Conservation (phyloP, 805 yeast genomes). For the Clavispora fructus region DNA sequence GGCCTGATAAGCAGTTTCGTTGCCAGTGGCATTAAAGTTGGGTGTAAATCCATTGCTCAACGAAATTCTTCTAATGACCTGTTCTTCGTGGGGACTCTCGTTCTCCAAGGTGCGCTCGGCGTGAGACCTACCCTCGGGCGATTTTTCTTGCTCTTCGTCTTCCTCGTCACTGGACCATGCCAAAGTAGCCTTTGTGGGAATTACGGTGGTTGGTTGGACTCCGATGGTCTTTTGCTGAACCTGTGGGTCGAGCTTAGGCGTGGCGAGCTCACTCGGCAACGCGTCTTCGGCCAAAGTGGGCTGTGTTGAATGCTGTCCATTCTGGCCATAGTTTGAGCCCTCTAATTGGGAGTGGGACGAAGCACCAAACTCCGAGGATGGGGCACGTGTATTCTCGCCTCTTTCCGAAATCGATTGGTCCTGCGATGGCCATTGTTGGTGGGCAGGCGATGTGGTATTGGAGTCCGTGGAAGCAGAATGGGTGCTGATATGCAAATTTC, state of each 20-base stretch:
- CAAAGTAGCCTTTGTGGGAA: constrained; percentile 80
- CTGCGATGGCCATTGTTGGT: background rate
- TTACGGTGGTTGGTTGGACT: constrained; percentile 60
- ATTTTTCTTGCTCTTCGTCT: constrained; percentile 22
- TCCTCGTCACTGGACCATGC: constrained; percentile 88
- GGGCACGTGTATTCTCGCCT: background rate
- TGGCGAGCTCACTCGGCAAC: constrained; percentile 8
- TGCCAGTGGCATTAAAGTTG: background rate
- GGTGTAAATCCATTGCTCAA: constrained; percentile 2
- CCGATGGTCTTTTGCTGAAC: constrained; percentile 29
- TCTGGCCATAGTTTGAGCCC: background rate
- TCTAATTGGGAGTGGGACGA: background rate
- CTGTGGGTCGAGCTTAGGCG: constrained; percentile 9
- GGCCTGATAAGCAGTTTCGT: background rate
- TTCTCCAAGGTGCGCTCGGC: background rate
- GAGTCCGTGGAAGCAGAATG: background rate
- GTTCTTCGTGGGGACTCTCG: background rate
- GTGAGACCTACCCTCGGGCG: background rate
- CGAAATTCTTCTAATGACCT: constrained; percentile 8
- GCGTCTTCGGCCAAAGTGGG: background rate
- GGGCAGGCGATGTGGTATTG: background rate
- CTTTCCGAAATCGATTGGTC: background rate
- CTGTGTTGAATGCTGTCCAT: background rate
- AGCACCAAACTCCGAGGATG: background rate
- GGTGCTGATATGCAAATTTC: constrained; percentile 45